Evolutionary conservation across 805 yeast species (phyloP).

Genomic region (Wickerhamia fluorescens): DNA sequence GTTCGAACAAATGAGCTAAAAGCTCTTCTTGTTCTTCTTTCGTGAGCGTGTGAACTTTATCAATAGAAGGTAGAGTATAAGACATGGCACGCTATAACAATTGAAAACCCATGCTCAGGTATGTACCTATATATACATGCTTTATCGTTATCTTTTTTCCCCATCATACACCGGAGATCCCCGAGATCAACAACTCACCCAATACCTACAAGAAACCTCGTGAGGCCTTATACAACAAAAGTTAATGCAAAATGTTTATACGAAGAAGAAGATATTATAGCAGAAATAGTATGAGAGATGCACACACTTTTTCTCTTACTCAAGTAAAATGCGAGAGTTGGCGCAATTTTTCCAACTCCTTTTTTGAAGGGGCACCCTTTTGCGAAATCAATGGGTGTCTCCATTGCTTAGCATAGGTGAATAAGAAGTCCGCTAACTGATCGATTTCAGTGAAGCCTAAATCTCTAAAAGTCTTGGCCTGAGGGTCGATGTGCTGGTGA

Average conservation of each 20-base stretch:
- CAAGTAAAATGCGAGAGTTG: constrained; percentile 38
- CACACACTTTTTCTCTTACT: background rate
- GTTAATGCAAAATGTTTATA: too few species aligned
- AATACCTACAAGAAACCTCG: too few species aligned
- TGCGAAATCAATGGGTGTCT: constrained; percentile 44
- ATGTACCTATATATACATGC: too few species aligned
- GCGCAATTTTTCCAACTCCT: constrained; percentile 36
- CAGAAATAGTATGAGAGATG: background rate
- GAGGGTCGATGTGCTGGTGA: constrained; percentile 55
- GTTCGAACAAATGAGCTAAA: constrained; percentile 58
- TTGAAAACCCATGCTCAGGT: too few species aligned
- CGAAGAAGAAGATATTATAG: background rate
- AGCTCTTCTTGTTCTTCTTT: constrained; percentile 27
- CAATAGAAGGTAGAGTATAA: constrained; percentile 1
- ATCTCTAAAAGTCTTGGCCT: constrained; percentile 60
- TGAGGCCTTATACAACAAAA: too few species aligned
- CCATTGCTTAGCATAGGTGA: constrained; percentile 42
- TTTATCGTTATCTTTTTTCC: background rate
- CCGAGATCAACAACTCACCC: constrained; percentile 2
- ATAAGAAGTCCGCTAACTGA: constrained; percentile 39
- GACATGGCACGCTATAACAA: too few species aligned
- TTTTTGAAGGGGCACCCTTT: constrained; percentile 35
- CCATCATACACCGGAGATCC: constrained; percentile 1
- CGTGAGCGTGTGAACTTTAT: constrained; percentile 10
- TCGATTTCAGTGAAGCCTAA: constrained; percentile 48